phyloP scores from a whole-genome alignment of 2,329 filamentous ascomycete genomes.

The Pseudocercospora ulei region DNA sequence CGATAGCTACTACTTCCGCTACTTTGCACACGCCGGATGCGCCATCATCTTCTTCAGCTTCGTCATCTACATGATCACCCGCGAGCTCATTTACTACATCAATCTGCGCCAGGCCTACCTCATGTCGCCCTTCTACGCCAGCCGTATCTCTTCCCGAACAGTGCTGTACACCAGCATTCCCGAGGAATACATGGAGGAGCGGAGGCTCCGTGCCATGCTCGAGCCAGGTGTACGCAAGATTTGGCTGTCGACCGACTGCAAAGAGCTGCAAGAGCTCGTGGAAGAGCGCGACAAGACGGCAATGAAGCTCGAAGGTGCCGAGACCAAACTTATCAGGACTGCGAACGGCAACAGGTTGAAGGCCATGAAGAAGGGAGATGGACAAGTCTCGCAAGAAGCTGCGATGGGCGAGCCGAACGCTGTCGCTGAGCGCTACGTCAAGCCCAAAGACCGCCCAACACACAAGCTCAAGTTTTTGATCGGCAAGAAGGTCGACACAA shows the following conservation, averaged over 20 bases:
- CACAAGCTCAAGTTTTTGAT: conserved; percentile 64
- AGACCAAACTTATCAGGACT: conserved; percentile 71
- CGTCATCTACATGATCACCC: conserved; percentile 75
- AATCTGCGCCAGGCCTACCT: conserved; percentile 88
- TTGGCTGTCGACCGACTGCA: conserved; percentile 71
- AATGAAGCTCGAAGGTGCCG: conserved; percentile 72
- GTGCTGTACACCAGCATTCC: conserved; percentile 85
- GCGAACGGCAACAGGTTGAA: conserved; percentile 65
- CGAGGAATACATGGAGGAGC: conserved; percentile 62
- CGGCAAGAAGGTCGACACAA: conserved; percentile 86
- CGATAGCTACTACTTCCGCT: conserved; percentile 47
- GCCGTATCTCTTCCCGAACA: conserved; percentile 78
- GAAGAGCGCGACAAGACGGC: conserved; percentile 71
- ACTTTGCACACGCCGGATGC: conserved; percentile 72
- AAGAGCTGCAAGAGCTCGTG: conserved; percentile 69
- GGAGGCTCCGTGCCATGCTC: conserved; percentile 69
- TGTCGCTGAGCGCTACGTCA: conserved; percentile 65
- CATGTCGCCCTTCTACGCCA: conserved; percentile 71
- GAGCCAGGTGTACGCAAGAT: conserved; percentile 69
- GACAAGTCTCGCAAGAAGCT: conserved; percentile 37
- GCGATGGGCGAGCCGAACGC: conserved; percentile 56
- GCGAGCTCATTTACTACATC: conserved; percentile 84
- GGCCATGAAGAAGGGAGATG: conserved; percentile 49
- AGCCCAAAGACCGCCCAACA: conserved; percentile 62
- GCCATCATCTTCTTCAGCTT: conserved; percentile 79